Conservation (phyloP, 768 basidiomycete species). For the Phylloporus rhodoxanthus region DNA sequence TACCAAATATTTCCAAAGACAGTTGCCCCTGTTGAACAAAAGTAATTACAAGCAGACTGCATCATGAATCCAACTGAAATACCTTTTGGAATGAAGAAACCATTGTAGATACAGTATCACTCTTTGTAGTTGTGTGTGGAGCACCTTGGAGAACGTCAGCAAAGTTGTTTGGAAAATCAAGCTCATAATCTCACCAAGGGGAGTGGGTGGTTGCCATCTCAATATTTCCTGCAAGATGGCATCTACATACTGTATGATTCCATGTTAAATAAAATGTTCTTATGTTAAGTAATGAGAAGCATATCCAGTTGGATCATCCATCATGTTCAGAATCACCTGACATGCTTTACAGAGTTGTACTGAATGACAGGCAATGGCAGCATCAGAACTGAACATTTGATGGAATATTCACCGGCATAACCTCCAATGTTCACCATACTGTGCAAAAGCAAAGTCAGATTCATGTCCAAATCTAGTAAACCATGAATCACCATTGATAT, state of each 20-base stretch:
- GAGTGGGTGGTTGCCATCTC: conserved; percentile 4
- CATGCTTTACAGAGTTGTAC: conserved; percentile 6
- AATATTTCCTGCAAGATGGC: neutral
- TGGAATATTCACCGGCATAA: conserved; percentile 16
- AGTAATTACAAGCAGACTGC: neutral
- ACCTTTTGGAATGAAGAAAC: conserved; percentile 6
- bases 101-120: conserved; percentile 4
- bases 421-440: conserved; percentile 11
- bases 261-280: neutral
- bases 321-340: conserved; percentile 4
- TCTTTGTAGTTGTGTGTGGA: neutral
- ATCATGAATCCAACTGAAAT: neutral
- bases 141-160: neutral
- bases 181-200: neutral
- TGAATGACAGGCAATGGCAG: conserved; percentile 3
- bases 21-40: conserved; percentile 4
- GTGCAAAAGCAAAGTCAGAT: conserved; percentile 5
- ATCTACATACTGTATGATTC: neutral
- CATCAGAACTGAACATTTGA: conserved; percentile 6
- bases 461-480: conserved; percentile 15
- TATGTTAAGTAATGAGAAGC: conserved; percentile 10
- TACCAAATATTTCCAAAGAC: conserved; percentile 15
- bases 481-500: neutral
- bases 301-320: conserved; percentile 5
- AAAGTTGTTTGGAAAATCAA: neutral